Evolutionary conservation across 2,329 filamentous ascomycete genomes (phyloP).

Genomic region (Curvularia lunata): DNA sequence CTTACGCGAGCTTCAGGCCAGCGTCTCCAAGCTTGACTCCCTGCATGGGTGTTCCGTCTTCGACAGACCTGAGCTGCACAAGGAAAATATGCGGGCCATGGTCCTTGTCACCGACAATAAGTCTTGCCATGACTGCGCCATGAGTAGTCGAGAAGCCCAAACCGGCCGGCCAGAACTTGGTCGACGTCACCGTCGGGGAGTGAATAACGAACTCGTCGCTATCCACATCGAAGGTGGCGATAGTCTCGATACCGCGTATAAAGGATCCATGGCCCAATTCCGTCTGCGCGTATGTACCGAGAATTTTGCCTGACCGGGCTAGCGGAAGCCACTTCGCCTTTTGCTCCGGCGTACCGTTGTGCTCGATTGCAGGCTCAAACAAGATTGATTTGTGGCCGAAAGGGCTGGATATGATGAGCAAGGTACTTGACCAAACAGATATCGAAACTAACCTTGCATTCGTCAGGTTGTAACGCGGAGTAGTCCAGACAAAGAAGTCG

Average conservation of each 20-base stretch:
- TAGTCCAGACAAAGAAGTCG: constrained; percentile 28
- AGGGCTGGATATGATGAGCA: constrained; percentile 13
- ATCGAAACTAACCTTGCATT: constrained; percentile 18
- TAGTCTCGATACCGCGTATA: constrained; percentile 56
- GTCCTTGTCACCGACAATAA: constrained; percentile 46
- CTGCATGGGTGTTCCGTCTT: constrained; percentile 53
- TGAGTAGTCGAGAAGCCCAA: constrained; percentile 27
- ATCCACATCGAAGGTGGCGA: constrained; percentile 53
- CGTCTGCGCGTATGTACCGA: constrained; percentile 55
- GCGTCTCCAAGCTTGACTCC: constrained; percentile 59
- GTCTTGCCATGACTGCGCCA: constrained; percentile 56
- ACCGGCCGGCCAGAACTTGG: constrained; percentile 29
- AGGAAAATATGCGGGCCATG: constrained; percentile 59
- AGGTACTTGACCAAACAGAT: not conserved
- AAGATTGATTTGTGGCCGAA: constrained; percentile 21
- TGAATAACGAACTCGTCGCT: constrained; percentile 56
- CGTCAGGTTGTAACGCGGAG: constrained; percentile 20
- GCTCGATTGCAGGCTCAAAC: constrained; percentile 47
- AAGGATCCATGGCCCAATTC: constrained; percentile 60
- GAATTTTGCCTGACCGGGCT: constrained; percentile 51
- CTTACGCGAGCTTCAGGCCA: constrained; percentile 51
- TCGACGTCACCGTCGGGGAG: constrained; percentile 52
- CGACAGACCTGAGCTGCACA: constrained; percentile 55
- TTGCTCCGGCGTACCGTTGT: constrained; percentile 50
- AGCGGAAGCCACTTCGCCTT: constrained; percentile 50